Conservation (phyloP, 139 green algal species). For the Protoeuglena noctilucae region DNA sequence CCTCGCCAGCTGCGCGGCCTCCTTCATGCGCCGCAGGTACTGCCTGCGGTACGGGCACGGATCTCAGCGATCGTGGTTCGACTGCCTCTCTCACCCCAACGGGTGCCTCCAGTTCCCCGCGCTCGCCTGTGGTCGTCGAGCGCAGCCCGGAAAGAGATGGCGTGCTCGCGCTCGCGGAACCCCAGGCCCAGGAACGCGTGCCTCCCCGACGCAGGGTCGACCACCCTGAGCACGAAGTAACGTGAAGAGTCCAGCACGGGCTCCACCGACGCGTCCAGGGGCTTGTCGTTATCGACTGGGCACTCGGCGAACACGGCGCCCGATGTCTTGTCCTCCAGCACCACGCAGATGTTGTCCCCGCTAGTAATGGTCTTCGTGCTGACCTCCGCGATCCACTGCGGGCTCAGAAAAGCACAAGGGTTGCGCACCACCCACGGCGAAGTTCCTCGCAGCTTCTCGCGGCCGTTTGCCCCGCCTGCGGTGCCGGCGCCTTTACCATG, state of each 20-base stretch:
- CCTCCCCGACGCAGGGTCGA: conserved; percentile 32
- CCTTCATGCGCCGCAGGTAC: too few relatives aligned
- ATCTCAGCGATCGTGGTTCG: too few relatives aligned
- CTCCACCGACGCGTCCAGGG: neutral
- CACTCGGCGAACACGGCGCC: neutral
- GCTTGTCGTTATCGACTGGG: neutral
- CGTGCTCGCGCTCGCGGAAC: conserved; percentile 46
- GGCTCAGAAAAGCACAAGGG: neutral
- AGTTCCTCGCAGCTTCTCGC: neutral
- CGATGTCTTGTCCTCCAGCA: neutral
- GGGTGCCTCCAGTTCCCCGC: too few relatives aligned
- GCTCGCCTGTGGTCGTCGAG: conserved; percentile 27
- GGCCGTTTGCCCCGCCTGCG: too few relatives aligned
- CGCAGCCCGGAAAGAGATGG: conserved; percentile 70
- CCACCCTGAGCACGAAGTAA: conserved; percentile 63
- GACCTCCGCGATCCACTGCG: neutral
- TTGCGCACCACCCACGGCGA: neutral
- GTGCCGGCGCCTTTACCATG: too few relatives aligned
- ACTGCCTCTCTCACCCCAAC: too few relatives aligned
- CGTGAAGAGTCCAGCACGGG: conserved; percentile 34
- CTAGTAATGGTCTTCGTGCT: neutral
- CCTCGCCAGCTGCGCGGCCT: too few relatives aligned
- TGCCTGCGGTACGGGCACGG: too few relatives aligned
- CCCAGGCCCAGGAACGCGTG: conserved; percentile 65
- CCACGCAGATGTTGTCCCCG: neutral